Evolutionary conservation across 1,139 yeast genomes (phyloP).

Genomic region (Yamadazyma epiphylla): DNA sequence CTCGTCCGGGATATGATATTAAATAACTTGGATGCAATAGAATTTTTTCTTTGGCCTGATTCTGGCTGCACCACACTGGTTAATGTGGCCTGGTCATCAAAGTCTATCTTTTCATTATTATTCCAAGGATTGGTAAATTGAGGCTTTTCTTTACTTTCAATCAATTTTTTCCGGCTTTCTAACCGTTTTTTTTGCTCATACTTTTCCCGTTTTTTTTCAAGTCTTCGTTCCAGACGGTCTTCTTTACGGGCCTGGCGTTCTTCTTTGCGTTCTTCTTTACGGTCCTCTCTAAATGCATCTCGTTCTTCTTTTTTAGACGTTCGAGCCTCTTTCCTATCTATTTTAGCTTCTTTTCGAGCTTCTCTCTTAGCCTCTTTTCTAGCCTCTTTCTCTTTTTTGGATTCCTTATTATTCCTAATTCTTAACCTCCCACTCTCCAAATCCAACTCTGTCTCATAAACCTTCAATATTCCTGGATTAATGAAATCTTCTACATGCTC

Average conservation of each 20-base stretch:
- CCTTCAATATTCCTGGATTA: slow-evolving; percentile 15
- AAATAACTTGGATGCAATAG: slow-evolving; percentile 12
- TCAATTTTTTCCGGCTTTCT: slow-evolving; percentile 6
- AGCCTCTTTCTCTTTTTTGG: slow-evolving; percentile 8
- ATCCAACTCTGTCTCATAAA: slow-evolving; percentile 16
- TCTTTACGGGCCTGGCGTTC: slow-evolving; percentile 2
- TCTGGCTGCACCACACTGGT: too few relatives aligned
- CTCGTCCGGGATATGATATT: slow-evolving; percentile 12
- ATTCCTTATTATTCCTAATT: slow-evolving; percentile 10
- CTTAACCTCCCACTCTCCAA: slow-evolving; percentile 12
- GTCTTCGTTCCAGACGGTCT: too few relatives aligned
- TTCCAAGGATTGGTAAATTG: slow-evolving; percentile 12
- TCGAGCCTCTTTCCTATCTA: slow-evolving; percentile 9
- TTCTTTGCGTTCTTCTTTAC: slow-evolving; percentile 1
- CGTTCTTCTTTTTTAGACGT: slow-evolving; percentile 10
- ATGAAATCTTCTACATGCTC: slow-evolving; percentile 22
- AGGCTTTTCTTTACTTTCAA: slow-evolving; percentile 10
- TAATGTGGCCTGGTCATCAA: slow-evolving; percentile 1
- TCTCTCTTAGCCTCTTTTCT: slow-evolving; percentile 2
- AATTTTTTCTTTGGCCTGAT: slow-evolving; percentile 11
- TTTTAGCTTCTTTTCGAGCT: slow-evolving; percentile 5
- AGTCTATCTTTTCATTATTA: slow-evolving; percentile 4
- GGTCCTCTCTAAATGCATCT: slow-evolving; percentile 4
- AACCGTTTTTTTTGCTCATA: slow-evolving; percentile 7
- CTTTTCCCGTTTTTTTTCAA: slow-evolving; percentile 5